These are phyloP conservation scores for Botrytis porri DNA, from an alignment of 2,329 filamentous ascomycete species.

Conservation along the genomic window DNA sequence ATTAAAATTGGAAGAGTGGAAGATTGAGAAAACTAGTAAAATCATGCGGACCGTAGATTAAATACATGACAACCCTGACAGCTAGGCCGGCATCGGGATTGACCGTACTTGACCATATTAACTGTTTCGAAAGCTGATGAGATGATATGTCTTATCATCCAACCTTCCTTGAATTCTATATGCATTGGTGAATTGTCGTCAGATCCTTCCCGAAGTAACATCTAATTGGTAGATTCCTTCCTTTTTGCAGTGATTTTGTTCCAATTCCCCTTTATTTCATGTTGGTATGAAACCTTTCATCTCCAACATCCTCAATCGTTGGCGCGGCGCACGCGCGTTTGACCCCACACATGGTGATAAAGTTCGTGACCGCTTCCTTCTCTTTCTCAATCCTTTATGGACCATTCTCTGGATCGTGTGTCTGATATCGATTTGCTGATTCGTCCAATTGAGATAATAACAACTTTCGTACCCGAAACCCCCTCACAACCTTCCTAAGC, in stretches of 20 bases:
- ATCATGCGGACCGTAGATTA: constrained; percentile 2
- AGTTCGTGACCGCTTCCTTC: constrained; percentile 8
- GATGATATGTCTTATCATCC: not conserved
- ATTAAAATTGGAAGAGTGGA: not conserved
- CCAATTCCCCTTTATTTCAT: not conserved
- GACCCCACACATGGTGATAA: constrained; percentile 7
- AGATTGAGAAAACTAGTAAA: not conserved
- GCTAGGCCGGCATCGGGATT: constrained; percentile 8
- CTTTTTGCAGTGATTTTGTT: not conserved
- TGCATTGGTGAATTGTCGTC: not conserved
- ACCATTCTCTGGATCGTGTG: not conserved
- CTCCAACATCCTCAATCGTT: constrained; percentile 4
- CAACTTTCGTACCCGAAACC: not conserved
- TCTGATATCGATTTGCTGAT: not conserved
- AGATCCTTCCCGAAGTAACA: not conserved
- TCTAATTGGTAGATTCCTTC: not conserved
- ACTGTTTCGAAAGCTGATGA: not conserved
- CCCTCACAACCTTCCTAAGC: not conserved
- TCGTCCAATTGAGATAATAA: not conserved
- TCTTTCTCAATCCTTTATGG: not conserved
- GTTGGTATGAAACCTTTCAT: constrained; percentile 4
- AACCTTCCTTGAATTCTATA: not conserved
- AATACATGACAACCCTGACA: constrained; percentile 4
- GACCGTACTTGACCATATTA: not conserved
- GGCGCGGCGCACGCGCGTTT: constrained; percentile 14